Conservation (phyloP, 768 basidiomycete genomes). For the Amanita thiersii region DNA sequence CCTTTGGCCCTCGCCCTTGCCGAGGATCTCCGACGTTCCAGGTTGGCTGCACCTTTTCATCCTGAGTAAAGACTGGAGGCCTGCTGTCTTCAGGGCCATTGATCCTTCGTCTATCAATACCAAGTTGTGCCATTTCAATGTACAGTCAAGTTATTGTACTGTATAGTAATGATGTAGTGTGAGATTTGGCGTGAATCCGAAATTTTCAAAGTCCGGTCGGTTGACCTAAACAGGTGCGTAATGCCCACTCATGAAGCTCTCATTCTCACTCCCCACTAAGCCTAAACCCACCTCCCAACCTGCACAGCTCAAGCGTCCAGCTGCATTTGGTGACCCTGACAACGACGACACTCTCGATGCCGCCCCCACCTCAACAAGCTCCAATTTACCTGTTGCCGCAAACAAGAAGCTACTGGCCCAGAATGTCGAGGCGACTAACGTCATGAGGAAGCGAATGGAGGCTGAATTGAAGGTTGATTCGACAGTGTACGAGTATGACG, state of each 20-base stretch:
- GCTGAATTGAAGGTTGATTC: constrained; percentile 72
- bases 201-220: constrained; percentile 25
- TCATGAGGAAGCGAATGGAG: constrained; percentile 67
- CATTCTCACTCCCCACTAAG: constrained; percentile 67
- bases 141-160: constrained; percentile 3
- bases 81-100: constrained; percentile 86
- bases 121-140: constrained; percentile 50
- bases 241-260: constrained; percentile 66
- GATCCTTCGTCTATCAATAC: constrained; percentile 79
- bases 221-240: constrained; percentile 14
- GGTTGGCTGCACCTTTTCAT: constrained; percentile 18
- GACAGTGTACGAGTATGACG: constrained; percentile 91
- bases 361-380: constrained; percentile 30
- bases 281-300: constrained; percentile 40
- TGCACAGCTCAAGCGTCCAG: constrained; percentile 45
- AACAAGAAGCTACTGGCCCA: constrained; percentile 54
- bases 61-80: constrained; percentile 49
- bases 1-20: constrained; percentile 42
- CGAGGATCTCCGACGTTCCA: constrained; percentile 33
- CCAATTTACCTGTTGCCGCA: constrained; percentile 28
- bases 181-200: constrained; percentile 3
- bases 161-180: neutral
- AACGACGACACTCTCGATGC: constrained; percentile 54
- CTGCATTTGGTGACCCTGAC: constrained; percentile 54
- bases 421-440: constrained; percentile 51